Evolutionary conservation across 2,329 filamentous ascomycete species (phyloP).

Genomic region (Aspergillus sp.): DNA sequence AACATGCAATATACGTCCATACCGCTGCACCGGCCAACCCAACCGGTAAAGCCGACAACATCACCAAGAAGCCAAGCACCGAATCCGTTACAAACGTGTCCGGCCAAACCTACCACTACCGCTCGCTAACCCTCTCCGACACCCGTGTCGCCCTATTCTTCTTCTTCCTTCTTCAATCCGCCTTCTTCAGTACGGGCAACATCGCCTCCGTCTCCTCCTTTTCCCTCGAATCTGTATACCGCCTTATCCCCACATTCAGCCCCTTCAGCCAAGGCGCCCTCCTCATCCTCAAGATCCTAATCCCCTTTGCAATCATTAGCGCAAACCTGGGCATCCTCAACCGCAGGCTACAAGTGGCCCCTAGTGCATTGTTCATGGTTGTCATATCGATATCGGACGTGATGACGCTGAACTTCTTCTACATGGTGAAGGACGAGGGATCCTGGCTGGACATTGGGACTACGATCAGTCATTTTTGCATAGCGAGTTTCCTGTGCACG

Average conservation of each 20-base stretch:
- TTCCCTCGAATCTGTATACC: constrained; percentile 79
- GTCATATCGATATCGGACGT: constrained; percentile 89
- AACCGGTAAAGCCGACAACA: constrained; percentile 5
- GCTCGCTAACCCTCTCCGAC: constrained; percentile 73
- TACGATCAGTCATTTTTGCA: constrained; percentile 91
- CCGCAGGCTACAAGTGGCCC: constrained; percentile 71
- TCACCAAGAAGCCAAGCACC: constrained; percentile 13
- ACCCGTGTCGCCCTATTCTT: constrained; percentile 88
- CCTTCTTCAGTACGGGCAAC: constrained; percentile 96
- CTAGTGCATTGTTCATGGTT: constrained; percentile 85
- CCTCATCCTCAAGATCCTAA: constrained; percentile 79
- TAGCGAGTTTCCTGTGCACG: constrained; percentile 80
- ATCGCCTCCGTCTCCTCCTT: constrained; percentile 91
- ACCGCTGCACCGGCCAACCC: constrained; percentile 19
- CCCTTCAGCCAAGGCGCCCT: constrained; percentile 87
- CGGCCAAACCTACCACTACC: constrained; percentile 40
- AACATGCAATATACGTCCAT: constrained; percentile 63
- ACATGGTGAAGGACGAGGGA: constrained; percentile 92
- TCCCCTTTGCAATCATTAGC: constrained; percentile 86
- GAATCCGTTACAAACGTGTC: constrained; percentile 30
- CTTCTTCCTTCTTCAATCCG: constrained; percentile 87
- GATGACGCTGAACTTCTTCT: constrained; percentile 93
- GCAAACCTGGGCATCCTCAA: constrained; percentile 94
- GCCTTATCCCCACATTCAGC: constrained; percentile 85
- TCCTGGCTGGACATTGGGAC: constrained; percentile 97